These are phyloP conservation scores for Eucalyptus coolabah DNA, from an alignment of 345 rosid species.

Conservation along the genomic window DNA sequence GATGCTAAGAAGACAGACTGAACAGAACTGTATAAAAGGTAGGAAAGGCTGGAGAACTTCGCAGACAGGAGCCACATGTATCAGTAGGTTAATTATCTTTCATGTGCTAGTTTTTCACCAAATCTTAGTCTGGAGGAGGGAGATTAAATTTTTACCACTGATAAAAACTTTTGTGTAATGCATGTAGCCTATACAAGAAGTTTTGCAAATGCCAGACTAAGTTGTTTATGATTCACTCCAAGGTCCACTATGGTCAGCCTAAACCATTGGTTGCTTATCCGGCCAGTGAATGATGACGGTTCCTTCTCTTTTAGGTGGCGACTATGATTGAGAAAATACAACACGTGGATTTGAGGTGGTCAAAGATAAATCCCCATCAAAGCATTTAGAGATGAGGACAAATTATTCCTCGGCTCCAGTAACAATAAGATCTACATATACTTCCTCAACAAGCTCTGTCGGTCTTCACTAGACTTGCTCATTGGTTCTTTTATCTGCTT, in stretches of 20 bases:
- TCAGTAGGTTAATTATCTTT: background rate
- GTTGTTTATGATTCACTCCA: background rate
- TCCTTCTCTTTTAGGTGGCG: background rate
- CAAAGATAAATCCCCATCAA: background rate
- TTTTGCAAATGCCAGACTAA: background rate
- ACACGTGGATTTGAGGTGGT: background rate
- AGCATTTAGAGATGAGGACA: background rate
- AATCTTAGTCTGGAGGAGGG: background rate
- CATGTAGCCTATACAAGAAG: background rate
- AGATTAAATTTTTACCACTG: background rate
- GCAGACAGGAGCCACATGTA: background rate
- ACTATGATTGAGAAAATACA: background rate
- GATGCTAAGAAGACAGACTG: background rate
- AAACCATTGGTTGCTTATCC: background rate
- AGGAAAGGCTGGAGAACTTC: background rate
- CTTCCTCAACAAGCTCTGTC: background rate
- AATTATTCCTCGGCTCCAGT: background rate
- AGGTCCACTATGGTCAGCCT: background rate
- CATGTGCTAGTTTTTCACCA: background rate
- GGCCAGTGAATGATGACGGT: background rate
- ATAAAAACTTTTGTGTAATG: background rate
- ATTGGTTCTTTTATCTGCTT: background rate
- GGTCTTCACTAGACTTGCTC: background rate
- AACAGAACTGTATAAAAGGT: background rate
- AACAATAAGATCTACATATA: background rate